Evolutionary conservation across 2,329 filamentous ascomycete species (phyloP), one percentile per base, ranked within the genome.

Genomic region (Alternaria novae-zelandiae): DNA sequence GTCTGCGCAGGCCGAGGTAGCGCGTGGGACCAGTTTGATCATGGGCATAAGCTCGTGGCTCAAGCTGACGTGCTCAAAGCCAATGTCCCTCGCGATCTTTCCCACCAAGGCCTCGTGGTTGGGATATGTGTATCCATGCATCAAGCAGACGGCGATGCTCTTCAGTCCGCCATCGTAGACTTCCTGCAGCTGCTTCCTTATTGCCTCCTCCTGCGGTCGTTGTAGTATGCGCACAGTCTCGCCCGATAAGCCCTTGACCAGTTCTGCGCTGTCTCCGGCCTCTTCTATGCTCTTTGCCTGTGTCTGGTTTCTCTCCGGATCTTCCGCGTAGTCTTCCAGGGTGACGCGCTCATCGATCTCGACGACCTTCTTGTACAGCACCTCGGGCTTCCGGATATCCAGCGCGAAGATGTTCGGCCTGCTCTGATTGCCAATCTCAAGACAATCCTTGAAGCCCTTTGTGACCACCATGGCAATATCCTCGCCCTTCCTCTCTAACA

Each of bases 81-180:
- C 94, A 68, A 97, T 89, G 15, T 96, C 90, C 61, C 84, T 86
- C 1, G 94, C 94, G 51, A 97, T 83, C 68, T 85, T 87, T 15
- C 93, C 93, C 10, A 97, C 85, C 45, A 93, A 75, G 1, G 90
- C 89, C 77, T 97, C 94, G 71, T 97, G 94, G 54, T 91, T 88
- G 1, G 93, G 93, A 74, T 93, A 97, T 0, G 93, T 97, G 76
- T 97, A 97, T 5, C 91, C 91, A 76, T 97, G 94, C 89, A 97
- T 94, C 63, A 97, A 82, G 72, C 93, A 96, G 2, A 97, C 93
- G 4, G 94, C 94, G 70, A 97, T 90, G 76, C 92, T 96, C 66
- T 86, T 86, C 70, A 96, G 90, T 0, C 92, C 92, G 30, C 85
- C 82, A 65, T 91, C 87, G 66, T 88, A 91, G 4, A 97, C 84